Conservation (phyloP, 2,329 filamentous ascomycete species). For the Xenoacremonium recifei region DNA sequence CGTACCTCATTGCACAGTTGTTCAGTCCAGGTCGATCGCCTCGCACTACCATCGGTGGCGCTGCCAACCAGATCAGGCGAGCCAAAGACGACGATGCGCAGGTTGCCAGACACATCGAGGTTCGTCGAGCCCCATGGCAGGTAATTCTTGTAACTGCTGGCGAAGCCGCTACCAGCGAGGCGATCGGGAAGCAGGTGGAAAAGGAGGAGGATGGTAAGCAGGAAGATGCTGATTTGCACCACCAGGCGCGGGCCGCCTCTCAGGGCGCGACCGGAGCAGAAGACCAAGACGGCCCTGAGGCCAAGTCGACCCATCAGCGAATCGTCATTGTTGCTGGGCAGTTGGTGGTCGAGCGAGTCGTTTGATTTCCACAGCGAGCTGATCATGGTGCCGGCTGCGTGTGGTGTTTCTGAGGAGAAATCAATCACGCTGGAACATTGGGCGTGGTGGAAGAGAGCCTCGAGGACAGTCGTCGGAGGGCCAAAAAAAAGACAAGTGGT, state of each 20-base stretch:
- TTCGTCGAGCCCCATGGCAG: constrained; percentile 19
- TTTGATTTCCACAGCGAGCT: constrained; percentile 22
- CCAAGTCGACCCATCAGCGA: constrained; percentile 18
- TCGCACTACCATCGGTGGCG: constrained; percentile 24
- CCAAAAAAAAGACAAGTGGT: background rate
- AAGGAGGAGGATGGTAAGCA: constrained; percentile 28
- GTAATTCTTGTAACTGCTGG: constrained; percentile 22
- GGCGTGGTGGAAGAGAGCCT: background rate
- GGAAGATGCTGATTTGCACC: constrained; percentile 23
- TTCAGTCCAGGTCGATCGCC: constrained; percentile 44
- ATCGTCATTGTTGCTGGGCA: constrained; percentile 14
- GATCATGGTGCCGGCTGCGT: constrained; percentile 16
- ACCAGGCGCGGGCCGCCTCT: constrained; percentile 33
- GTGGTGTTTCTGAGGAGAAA: background rate
- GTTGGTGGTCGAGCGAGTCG: constrained; percentile 20
- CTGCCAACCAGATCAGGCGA: constrained; percentile 46
- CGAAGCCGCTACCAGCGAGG: constrained; percentile 19
- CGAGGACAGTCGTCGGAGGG: background rate
- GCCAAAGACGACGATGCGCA: constrained; percentile 53
- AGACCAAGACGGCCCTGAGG: constrained; percentile 33
- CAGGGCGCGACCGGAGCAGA: constrained; percentile 42
- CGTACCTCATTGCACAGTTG: constrained; percentile 46
- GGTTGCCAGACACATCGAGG: constrained; percentile 25
- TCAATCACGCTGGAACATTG: background rate
- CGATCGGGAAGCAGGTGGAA: constrained; percentile 22